These are phyloP conservation scores for Trypanosoma rangeli DNA, from an alignment of 208 protist species.

Conservation along the genomic window DNA sequence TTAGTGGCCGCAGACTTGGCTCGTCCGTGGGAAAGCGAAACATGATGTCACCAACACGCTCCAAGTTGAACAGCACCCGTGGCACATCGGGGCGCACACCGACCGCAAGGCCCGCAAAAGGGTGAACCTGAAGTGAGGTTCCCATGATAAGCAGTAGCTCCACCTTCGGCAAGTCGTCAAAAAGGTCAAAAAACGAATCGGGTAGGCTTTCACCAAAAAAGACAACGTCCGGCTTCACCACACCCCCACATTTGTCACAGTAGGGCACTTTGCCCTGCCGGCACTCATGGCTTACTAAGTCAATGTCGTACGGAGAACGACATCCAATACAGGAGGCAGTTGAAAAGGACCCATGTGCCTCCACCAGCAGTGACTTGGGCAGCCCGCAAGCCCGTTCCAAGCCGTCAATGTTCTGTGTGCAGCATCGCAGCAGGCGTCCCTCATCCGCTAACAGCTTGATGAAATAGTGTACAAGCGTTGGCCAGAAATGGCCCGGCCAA, in stretches of 20 bases:
- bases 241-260: conserved; percentile 58
- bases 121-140: conserved; percentile 94
- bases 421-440: conserved; percentile 89
- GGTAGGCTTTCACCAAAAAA: conserved; percentile 97
- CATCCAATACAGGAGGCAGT: conserved; percentile 87
- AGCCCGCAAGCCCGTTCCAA: conserved; percentile 90
- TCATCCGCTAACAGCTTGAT: conserved; percentile 91
- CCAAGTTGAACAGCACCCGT: conserved; percentile 91
- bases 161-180: conserved; percentile 73
- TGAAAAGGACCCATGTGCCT: conserved; percentile 95
- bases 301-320: conserved; percentile 46
- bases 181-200: conserved; percentile 66
- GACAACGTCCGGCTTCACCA: conserved; percentile 96
- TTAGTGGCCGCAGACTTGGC: not conserved
- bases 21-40: conserved; percentile 71
- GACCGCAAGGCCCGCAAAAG: conserved; percentile 87
- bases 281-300: conserved; percentile 33
- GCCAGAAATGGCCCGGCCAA: conserved; percentile 77
- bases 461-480: conserved; percentile 93
- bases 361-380: conserved; percentile 79
- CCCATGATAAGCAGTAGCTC: conserved; percentile 95
- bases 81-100: conserved; percentile 54
- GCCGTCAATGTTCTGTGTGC: conserved; percentile 98
- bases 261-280: conserved; percentile 46
- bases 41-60: conserved; percentile 68